Conservation (phyloP, 129 eudicot genomes). For the Chrysanthemum lavandulifolium region DNA sequence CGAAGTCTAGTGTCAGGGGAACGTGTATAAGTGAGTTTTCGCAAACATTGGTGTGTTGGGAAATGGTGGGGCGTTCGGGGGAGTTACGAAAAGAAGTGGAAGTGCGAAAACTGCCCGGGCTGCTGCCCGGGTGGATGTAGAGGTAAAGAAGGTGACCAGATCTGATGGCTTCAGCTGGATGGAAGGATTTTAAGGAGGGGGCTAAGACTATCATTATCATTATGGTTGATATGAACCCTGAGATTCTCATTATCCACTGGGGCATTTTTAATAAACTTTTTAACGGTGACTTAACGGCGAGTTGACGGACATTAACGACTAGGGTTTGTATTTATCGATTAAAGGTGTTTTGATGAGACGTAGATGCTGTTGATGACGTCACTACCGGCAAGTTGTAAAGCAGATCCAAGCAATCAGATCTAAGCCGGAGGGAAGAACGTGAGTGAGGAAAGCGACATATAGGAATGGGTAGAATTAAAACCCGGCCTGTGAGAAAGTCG, state of each 20-base stretch:
- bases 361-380: no score
- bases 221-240: constrained; percentile 67
- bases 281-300: no score
- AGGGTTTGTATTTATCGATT: not conserved
- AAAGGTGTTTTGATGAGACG: no score
- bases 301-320: not conserved
- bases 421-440: no score
- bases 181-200: constrained; percentile 79
- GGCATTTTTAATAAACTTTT: constrained; percentile 40
- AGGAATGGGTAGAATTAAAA: no score
- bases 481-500: no score
- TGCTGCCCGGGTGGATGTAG: constrained; percentile 9
- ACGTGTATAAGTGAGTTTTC: constrained; percentile 76
- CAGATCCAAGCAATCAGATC: no score
- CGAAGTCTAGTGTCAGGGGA: constrained; percentile 81
- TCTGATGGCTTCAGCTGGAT: constrained; percentile 92
- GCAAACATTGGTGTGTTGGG: constrained; percentile 40
- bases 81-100: constrained; percentile 61
- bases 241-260: constrained; percentile 67
- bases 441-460: no score
- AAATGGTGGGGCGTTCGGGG: constrained; percentile 36
- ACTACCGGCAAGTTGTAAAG: no score
- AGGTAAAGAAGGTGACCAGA: constrained; percentile 34
- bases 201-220: constrained; percentile 70
- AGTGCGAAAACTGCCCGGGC: constrained; percentile 33